phyloP scores from a whole-genome alignment of 371 early-diverging fungal genomes.

The Apophysomyces trapeziformis region DNA sequence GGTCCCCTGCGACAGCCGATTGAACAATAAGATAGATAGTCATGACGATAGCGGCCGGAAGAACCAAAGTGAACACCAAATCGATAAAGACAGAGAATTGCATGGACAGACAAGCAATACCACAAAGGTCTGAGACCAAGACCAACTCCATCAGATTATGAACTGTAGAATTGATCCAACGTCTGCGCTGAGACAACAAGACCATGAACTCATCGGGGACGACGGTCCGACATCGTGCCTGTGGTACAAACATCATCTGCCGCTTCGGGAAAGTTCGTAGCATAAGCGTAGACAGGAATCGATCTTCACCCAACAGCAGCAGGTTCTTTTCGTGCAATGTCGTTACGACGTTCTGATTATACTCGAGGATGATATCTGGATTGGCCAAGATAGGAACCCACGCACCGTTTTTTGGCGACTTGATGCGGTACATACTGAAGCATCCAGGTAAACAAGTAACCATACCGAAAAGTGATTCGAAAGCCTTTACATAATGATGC shows the following conservation, averaged over 20 bases:
- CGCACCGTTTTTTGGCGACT: constrained; percentile 77
- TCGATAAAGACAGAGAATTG: constrained; percentile 87
- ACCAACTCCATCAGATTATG: constrained; percentile 92
- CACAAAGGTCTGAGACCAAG: constrained; percentile 84
- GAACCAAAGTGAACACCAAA: constrained; percentile 80
- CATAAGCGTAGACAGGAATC: constrained; percentile 95
- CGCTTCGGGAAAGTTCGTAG: constrained; percentile 91
- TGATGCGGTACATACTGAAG: constrained; percentile 90
- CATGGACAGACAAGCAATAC: constrained; percentile 89
- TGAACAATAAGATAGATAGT: constrained; percentile 57
- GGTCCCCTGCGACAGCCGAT: constrained; percentile 51
- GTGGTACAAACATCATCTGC: constrained; percentile 93
- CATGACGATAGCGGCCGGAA: constrained; percentile 83
- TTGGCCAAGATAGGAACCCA: constrained; percentile 88
- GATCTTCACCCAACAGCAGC: constrained; percentile 94
- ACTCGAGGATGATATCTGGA: constrained; percentile 87
- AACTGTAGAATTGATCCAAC: constrained; percentile 95
- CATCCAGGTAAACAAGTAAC: constrained; percentile 99
- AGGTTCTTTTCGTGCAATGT: constrained; percentile 97
- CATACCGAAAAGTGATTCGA: constrained; percentile 96
- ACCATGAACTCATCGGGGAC: constrained; percentile 85
- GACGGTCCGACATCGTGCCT: constrained; percentile 83
- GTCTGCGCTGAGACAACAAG: constrained; percentile 83
- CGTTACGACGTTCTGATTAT: constrained; percentile 89
- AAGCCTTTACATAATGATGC: constrained; percentile 94